phyloP scores from a whole-genome alignment of 352 stramenopile genomes.

The Vaucheria bursata region DNA sequence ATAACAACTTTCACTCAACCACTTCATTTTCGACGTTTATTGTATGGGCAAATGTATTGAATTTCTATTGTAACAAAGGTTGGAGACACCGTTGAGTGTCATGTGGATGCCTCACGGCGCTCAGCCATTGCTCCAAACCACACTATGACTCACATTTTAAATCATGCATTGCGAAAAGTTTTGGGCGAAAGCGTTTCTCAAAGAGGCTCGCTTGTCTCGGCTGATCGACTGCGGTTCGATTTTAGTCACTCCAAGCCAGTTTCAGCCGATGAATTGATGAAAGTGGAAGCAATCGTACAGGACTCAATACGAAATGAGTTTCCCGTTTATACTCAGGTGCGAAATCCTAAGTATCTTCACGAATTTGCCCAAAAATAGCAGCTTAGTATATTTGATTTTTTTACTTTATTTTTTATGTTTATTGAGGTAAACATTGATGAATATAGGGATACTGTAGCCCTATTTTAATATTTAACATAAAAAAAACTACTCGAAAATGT shows the following conservation, averaged over 20 bases:
- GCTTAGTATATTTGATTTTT: no score
- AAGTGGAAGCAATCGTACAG: conserved; percentile 67
- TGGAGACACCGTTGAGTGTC: conserved; percentile 66
- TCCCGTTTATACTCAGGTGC: conserved; percentile 52
- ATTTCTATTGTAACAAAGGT: no score
- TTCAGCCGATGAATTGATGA: conserved; percentile 71
- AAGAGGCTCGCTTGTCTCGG: conserved; percentile 88
- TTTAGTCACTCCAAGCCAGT: conserved; percentile 94
- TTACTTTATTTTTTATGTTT: no score
- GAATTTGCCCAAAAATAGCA: no score
- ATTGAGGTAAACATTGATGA: no score
- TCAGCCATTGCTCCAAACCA: conserved; percentile 92
- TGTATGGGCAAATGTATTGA: no score
- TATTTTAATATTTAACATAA: no score
- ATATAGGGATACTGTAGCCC: no score
- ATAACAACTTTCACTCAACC: no score
- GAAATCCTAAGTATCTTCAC: no score
- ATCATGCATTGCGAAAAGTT: conserved; percentile 88
- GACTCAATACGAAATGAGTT: conserved; percentile 72
- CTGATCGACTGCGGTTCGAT: conserved; percentile 89
- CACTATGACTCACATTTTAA: conserved; percentile 98
- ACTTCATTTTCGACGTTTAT: no score
- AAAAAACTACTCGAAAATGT: no score
- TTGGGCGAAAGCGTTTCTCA: conserved; percentile 88
- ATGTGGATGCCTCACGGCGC: conserved; percentile 87